Conservation (phyloP, 768 basidiomycete species). For the Rhizopogon vinicolor region DNA sequence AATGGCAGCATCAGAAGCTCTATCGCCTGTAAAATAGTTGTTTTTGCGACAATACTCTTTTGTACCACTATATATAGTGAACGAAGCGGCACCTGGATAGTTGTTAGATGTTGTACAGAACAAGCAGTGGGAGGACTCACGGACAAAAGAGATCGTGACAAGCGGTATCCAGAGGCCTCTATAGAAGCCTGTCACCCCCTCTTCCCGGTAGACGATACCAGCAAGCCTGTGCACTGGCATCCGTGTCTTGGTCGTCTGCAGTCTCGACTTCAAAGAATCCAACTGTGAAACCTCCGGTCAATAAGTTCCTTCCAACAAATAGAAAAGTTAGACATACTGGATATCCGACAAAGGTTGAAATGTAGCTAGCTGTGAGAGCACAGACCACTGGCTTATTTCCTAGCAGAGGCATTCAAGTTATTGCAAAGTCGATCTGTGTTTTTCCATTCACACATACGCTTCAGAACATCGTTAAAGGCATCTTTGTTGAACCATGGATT, state of each 20-base stretch:
- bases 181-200: slow-evolving; percentile 88
- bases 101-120: slow-evolving; percentile 4
- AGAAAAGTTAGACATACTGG: slow-evolving; percentile 43
- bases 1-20: slow-evolving; percentile 63
- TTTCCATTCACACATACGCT: slow-evolving; percentile 41
- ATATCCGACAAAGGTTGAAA: slow-evolving; percentile 91
- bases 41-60: slow-evolving; percentile 68
- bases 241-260: slow-evolving; percentile 78
- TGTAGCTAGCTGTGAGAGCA: slow-evolving; percentile 86
- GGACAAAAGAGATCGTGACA: slow-evolving; percentile 93
- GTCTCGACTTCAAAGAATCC: slow-evolving; percentile 91
- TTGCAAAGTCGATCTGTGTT: not conserved
- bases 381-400: slow-evolving; percentile 87
- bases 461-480: slow-evolving; percentile 60
- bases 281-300: slow-evolving; percentile 41
- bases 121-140: slow-evolving; percentile 45
- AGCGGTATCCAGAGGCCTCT: slow-evolving; percentile 90
- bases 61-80: slow-evolving; percentile 84
- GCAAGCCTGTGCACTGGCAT: slow-evolving; percentile 73
- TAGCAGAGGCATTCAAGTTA: slow-evolving; percentile 24
- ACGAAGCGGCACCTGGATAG: slow-evolving; percentile 74
- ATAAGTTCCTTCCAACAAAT: not conserved
- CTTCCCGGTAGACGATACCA: slow-evolving; percentile 70
- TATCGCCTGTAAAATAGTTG: slow-evolving; percentile 53
- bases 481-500: slow-evolving; percentile 60